Conservation (phyloP, 2,329 filamentous ascomycete genomes). For the Rosellinia necatrix region DNA sequence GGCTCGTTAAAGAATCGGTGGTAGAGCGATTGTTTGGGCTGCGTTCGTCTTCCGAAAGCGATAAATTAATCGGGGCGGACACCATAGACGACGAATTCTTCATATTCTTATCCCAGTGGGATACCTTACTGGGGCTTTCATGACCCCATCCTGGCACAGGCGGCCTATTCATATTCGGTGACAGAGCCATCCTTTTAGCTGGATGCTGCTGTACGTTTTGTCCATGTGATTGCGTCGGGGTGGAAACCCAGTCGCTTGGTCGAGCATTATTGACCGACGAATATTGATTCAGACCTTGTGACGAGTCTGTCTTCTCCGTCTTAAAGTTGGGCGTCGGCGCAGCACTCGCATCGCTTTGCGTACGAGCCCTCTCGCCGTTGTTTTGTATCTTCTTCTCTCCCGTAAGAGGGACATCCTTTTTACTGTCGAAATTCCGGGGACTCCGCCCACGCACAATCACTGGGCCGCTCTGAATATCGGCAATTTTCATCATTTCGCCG, state of each 20-base stretch:
- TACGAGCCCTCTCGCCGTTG: conserved; percentile 52
- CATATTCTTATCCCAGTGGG: conserved; percentile 30
- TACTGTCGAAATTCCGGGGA: conserved; percentile 90
- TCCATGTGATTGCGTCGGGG: conserved; percentile 38
- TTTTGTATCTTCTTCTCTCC: conserved; percentile 52
- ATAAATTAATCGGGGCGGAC: conserved; percentile 54
- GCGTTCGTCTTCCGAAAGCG: conserved; percentile 64
- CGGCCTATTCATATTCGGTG: conserved; percentile 55
- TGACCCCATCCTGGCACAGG: conserved; percentile 57
- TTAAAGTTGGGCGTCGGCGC: conserved; percentile 39
- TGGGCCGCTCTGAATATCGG: conserved; percentile 87
- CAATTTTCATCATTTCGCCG: conserved; percentile 73
- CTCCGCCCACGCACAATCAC: conserved; percentile 93
- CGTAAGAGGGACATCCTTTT: conserved; percentile 63
- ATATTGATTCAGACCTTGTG: conserved; percentile 35
- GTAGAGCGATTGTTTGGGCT: conserved; percentile 57
- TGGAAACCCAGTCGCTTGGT: conserved; percentile 52
- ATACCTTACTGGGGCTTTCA: conserved; percentile 35
- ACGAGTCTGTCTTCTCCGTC: conserved; percentile 38
- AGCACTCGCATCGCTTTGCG: conserved; percentile 42
- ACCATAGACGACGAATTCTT: conserved; percentile 34
- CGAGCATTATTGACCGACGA: conserved; percentile 38
- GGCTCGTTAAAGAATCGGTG: conserved; percentile 55
- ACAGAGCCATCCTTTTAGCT: conserved; percentile 58
- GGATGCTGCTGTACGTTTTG: conserved; percentile 47